phyloP scores from a whole-genome alignment of 2,329 filamentous ascomycete species.

The Pseudogymnoascus sp. region DNA sequence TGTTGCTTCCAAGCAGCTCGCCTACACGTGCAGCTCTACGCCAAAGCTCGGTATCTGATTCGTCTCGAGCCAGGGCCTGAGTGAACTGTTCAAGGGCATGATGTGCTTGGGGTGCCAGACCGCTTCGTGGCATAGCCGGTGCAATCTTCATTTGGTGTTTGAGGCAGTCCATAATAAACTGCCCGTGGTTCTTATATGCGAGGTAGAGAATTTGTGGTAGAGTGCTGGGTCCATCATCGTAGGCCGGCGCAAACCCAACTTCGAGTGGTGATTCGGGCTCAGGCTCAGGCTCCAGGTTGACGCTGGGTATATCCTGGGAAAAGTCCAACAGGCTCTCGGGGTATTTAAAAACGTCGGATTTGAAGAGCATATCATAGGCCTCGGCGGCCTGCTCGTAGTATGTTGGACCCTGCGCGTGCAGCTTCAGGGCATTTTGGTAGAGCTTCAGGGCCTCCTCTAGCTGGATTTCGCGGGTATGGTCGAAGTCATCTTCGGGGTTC shows the following conservation, averaged over 20 bases:
- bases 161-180: constrained; percentile 75
- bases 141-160: constrained; percentile 42
- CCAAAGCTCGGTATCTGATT: constrained; percentile 61
- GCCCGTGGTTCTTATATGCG: constrained; percentile 90
- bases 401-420: constrained; percentile 76
- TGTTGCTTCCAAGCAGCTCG: constrained; percentile 46
- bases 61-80: constrained; percentile 53
- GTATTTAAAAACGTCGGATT: constrained; percentile 90
- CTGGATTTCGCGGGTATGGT: constrained; percentile 91
- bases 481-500: constrained; percentile 80
- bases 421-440: constrained; percentile 83
- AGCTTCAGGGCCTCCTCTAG: constrained; percentile 89
- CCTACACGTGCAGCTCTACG: constrained; percentile 50
- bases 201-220: constrained; percentile 85
- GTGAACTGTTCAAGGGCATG: constrained; percentile 48
- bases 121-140: constrained; percentile 23
- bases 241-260: constrained; percentile 49
- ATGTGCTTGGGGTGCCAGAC: constrained; percentile 24
- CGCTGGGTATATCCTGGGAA: constrained; percentile 45
- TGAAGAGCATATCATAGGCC: constrained; percentile 78
- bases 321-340: constrained; percentile 72
- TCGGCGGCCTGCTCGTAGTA: constrained; percentile 68
- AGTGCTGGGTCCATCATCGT: constrained; percentile 69
- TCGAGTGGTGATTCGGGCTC: constrained; percentile 42
- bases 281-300: constrained; percentile 32